Evolutionary conservation across 441 rosid genomes (phyloP).

Genomic region (Dalechampia spathulata): DNA sequence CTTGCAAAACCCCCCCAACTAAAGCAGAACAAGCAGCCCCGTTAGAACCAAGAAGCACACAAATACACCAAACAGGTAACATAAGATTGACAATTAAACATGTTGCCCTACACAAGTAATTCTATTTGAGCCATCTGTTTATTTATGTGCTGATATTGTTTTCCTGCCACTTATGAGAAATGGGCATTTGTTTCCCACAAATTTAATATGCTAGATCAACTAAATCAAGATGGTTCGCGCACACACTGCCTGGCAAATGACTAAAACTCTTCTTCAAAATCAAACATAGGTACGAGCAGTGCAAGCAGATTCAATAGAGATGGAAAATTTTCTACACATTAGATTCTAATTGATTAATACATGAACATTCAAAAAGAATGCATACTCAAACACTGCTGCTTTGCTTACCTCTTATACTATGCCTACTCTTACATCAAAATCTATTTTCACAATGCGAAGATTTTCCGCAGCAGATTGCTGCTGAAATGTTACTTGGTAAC

Average conservation of each 20-base stretch:
- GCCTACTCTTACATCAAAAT: conserved; percentile 13
- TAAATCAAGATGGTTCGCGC: background rate
- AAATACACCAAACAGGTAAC: too few species aligned
- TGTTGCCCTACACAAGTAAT: too few species aligned
- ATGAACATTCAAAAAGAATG: background rate
- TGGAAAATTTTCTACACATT: background rate
- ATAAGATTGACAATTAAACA: too few species aligned
- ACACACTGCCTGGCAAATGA: background rate
- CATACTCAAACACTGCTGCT: background rate
- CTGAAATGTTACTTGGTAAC: background rate
- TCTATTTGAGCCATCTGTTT: too few species aligned
- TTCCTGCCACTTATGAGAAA: background rate
- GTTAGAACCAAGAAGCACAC: too few species aligned
- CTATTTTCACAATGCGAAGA: conserved; percentile 11
- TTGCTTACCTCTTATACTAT: conserved; percentile 16
- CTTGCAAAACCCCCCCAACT: too few species aligned
- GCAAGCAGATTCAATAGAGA: background rate
- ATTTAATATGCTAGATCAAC: background rate
- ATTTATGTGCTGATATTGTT: too few species aligned
- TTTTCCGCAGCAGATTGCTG: background rate
- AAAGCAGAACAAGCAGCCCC: too few species aligned
- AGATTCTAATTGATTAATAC: background rate
- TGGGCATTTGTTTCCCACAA: background rate
- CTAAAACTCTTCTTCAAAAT: background rate
- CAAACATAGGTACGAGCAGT: background rate